Percentiles rank a stretch among this genome's conserved stretches.
Conservation (phyloP, 2,329 filamentous ascomycete species). For the Orbilia ellipsospora region DNA sequence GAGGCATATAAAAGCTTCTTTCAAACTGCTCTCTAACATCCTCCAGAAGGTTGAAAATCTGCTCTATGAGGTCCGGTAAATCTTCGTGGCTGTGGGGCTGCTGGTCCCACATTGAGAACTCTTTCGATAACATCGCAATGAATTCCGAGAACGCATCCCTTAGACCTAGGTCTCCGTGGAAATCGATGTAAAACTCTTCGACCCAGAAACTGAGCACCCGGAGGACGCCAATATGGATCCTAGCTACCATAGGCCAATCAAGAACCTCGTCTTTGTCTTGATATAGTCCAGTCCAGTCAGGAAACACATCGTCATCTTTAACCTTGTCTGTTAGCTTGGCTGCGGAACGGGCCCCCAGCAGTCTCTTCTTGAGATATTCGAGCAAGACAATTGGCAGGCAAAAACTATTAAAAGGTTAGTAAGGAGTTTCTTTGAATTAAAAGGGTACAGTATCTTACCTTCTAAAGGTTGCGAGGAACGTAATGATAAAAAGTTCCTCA, state of each 20-base stretch:
- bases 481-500: constrained; percentile 60
- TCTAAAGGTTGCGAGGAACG: constrained; percentile 60
- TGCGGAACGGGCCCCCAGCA: constrained; percentile 59
- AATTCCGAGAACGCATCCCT: constrained; percentile 59
- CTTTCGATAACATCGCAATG: constrained; percentile 58
- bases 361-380: constrained; percentile 60
- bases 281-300: constrained; percentile 60
- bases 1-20: constrained; percentile 45
- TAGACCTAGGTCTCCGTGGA: constrained; percentile 59
- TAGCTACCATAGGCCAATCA: constrained; percentile 59
- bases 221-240: constrained; percentile 60
- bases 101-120: constrained; percentile 58
- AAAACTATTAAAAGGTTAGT: constrained; percentile 25
- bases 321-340: constrained; percentile 58
- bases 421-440: not conserved
- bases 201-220: constrained; percentile 59
- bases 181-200: constrained; percentile 59
- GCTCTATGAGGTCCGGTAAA: constrained; percentile 57
- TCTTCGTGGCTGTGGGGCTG: constrained; percentile 56
- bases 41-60: constrained; percentile 58
- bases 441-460: constrained; percentile 55
- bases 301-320: constrained; percentile 60
- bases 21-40: constrained; percentile 59
- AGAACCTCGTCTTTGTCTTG: constrained; percentile 58
- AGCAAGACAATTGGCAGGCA: constrained; percentile 59